Evolutionary conservation across 1,139 yeast species (phyloP), one percentile per base, ranked within the genome.

Genomic region (Debaryomycetaceae sp.): DNA sequence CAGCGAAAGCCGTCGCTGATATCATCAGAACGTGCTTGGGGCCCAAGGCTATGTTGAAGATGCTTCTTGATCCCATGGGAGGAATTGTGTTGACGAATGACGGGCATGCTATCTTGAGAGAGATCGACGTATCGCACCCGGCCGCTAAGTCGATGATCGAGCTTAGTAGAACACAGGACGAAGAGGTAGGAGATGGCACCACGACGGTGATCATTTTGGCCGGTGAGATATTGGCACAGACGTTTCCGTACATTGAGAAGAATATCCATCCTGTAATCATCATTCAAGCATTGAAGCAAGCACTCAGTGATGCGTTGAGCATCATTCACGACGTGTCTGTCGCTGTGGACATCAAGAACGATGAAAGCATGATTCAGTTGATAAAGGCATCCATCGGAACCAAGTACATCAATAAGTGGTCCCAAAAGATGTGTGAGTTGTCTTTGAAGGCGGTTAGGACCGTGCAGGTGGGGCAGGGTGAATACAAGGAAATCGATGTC

Each of bases 81-180:
- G 99, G 99, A 35, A 87, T 95, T 52, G 97, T 93, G 17, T 76
- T 95, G 54, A 95, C 99, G 46, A 95, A 95, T 67, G 99, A 95
- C 65, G 99, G 99, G 6, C 98, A 91, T 65, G 97, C 96, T 8
- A 88, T 88, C 47, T 72, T 88, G 55, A 77, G 96, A 58, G 96
- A 88, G 64, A 87, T 88, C 51, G 96, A 88, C 60, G 96, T 88
- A 48, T 87, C 95, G 3, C 98, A 90, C 62, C 99, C 99, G 5
- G 99, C 99, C 6, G 99, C 99, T 43, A 95, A 95, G 69, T 87
- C 96, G 33, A 95, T 95, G 98, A 87, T 95, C 62, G 99, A 95
- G 69, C 78, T 95, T 56, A 84, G 95, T 57, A 81, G 99, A 70
- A 91, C 99, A 6, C 99, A 93, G 71, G 99, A 95, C 63, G 99